Evolutionary conservation across 345 rosid species (phyloP), one percentile per base, ranked within the genome.

Genomic region (Garcia nutans): DNA sequence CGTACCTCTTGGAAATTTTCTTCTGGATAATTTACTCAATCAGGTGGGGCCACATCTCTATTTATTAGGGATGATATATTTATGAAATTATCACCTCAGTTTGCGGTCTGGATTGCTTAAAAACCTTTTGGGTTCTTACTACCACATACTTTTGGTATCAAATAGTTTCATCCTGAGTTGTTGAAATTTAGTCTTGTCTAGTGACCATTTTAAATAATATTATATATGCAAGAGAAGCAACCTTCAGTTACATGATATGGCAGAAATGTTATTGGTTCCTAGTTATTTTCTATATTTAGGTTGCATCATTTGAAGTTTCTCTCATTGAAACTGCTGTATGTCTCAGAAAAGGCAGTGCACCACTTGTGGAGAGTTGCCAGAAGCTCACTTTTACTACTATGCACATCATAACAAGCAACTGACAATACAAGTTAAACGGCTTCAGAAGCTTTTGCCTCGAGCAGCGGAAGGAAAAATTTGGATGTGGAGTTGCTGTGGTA

Each of bases 401-500:
- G 95, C 93, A 12, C 93, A 93, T 85, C 94, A 84, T 41, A 82
- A 86, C 79, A 87, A 86, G 88, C 98, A 92, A 81, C 91, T 96
- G 9, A 89, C 91, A 15, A 86, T 96, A 80, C 87, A 78, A 84
- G 91, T 89, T 78, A 92, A 88, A 78, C 86, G 82, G 73, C 87
- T 86, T 76, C 73, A 85, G 31, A 88, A 86, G 74, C 37, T 49
- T 74, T 85, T 93, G 78, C 78, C 97, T 33, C 95, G 97, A 72
- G 92, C 88, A 81, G 85, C 73, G 47, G 84, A 88, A 81, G 92
- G 92, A 78, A 93, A 93, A 86, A 82, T 96, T 72, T 96, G 99
- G 99, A 96, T 93, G 99, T 96, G 99, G 99, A 87, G 97, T 81
- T 74, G 93, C 41, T 96, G 98, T 77, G 86, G 90, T 54, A 88